Base-by-base conservation (phyloP, 352 stramenopile species). In the Peronospora farinosa region DNA sequence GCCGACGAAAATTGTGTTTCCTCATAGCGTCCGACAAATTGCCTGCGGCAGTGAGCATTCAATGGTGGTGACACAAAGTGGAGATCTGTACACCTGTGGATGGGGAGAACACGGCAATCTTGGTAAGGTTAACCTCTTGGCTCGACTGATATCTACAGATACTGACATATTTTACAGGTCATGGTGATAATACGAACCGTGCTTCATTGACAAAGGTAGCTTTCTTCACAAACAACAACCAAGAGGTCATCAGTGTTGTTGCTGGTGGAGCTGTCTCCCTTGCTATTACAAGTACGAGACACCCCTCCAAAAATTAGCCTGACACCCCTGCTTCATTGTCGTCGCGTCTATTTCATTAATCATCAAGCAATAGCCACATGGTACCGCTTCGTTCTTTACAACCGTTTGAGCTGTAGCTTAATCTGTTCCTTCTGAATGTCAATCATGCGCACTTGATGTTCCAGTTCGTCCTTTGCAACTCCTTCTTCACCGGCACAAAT, bases 31-130 rank as follows among this genome's bases (percentile, higher is more conserved):
- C 27, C 25, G 39, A 6, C 54, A 77, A 7, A 71, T 91, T 41
- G 76, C 82, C 2, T 88, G 82, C 49, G 82, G 82, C 1, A 91
- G 79, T 13, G 82, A 93, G 37, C 79, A 93, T 50, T 50, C 68
- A 0, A 66, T 93, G 42, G 69, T 88, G 0, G 57, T 78, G 30
- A 84, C 69, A 10, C 43, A 52, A 8, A 44, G 28, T 25, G 78
- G 79, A 11, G 60, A 75, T n/a, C 46, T 93, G 5, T 91, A 82
- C 47, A 83, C 79, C 1, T 88, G 79, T 46, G 82, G 82, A 3
- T 93, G 82, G 82, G 78, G 78, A 32, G 82, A 93, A 51, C 82
- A 93, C 48, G 82, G 82, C 35, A 93, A 93, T 36, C 66, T 93
- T 0, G 82, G 82, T 91, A 64, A 13, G 65, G 70, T 27, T 30